Conservation (phyloP, 2,329 filamentous ascomycete species). For the Hawksworthiomyces lignivorus region DNA sequence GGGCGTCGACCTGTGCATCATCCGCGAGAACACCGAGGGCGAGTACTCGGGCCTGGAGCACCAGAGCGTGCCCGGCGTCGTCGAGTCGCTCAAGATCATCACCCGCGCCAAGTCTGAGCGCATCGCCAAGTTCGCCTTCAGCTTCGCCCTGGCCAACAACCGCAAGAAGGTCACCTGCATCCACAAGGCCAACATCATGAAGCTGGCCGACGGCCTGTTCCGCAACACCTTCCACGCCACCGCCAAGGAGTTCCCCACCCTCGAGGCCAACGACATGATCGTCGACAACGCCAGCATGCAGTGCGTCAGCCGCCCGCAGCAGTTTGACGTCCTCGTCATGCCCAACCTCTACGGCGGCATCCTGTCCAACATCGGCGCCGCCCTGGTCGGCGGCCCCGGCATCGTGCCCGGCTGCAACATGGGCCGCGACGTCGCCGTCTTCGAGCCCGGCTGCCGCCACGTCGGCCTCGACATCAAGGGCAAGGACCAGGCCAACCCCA, state of each 20-base stretch:
- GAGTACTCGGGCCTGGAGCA: slow-evolving; percentile 99
- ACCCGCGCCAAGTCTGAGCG: slow-evolving; percentile 98
- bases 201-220: slow-evolving; percentile 97
- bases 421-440: slow-evolving; percentile 95
- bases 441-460: slow-evolving; percentile 98
- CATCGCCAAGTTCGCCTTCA: slow-evolving; percentile 97
- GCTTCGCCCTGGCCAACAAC: slow-evolving; percentile 97
- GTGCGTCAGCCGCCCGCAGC: slow-evolving; percentile 89
- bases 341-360: slow-evolving; percentile 99
- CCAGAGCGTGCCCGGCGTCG: slow-evolving; percentile 91
- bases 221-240: slow-evolving; percentile 92
- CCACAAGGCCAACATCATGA: slow-evolving; percentile 99
- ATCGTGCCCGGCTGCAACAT: slow-evolving; percentile 99
- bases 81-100: slow-evolving; percentile 99
- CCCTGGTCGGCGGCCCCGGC: slow-evolving; percentile 91
- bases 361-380: slow-evolving; percentile 96
- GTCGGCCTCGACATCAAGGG: slow-evolving; percentile 99
- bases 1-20: slow-evolving; percentile 96
- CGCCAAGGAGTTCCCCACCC: slow-evolving; percentile 88
- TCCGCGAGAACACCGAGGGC: slow-evolving; percentile 99
- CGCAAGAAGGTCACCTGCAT: slow-evolving; percentile 99
- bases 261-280: slow-evolving; percentile 99
- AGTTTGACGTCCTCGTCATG: slow-evolving; percentile 99
- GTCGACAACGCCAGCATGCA: slow-evolving; percentile 99
- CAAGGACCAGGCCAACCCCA: slow-evolving; percentile 98